Conservation (phyloP, 768 basidiomycete genomes). For the Suillus discolor region DNA sequence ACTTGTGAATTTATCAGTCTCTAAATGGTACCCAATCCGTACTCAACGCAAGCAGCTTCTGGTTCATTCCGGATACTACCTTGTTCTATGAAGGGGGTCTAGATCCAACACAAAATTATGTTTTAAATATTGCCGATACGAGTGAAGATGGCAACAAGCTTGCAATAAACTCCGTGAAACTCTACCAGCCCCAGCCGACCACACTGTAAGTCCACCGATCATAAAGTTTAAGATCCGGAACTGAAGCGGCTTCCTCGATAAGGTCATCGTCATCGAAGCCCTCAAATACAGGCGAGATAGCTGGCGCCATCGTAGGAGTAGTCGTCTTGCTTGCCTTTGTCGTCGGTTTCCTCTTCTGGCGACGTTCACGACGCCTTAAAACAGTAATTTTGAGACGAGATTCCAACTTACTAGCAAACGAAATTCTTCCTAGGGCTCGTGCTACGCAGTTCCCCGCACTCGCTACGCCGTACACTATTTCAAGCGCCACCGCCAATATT, state of each 20-base stretch:
- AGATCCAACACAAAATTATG: constrained; percentile 12
- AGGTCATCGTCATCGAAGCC: constrained; percentile 1
- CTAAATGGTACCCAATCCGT: constrained; percentile 9
- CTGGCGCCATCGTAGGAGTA: constrained; percentile 18
- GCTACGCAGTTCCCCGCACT: constrained; percentile 1
- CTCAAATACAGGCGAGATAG: constrained; percentile 21
- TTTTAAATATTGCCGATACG: constrained; percentile 15
- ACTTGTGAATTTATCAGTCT: neutral
- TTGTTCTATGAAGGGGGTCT: constrained; percentile 17
- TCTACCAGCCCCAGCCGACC: constrained; percentile 11
- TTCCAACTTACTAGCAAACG: neutral
- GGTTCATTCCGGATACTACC: constrained; percentile 24
- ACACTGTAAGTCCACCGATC: constrained; percentile 6
- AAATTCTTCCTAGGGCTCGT: neutral
- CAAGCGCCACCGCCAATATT: neutral
- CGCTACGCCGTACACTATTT: neutral
- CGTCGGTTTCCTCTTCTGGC: constrained; percentile 11
- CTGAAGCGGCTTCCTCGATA: neutral
- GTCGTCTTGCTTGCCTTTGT: constrained; percentile 11
- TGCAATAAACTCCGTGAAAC: constrained; percentile 18
- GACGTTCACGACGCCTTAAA: constrained; percentile 2
- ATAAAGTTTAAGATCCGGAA: neutral
- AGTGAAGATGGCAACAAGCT: constrained; percentile 10
- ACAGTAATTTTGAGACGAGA: neutral
- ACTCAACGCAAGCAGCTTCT: constrained; percentile 22